phyloP scores from a whole-genome alignment of 257 asterid genomes.

The Galeopsis tetrahit region DNA sequence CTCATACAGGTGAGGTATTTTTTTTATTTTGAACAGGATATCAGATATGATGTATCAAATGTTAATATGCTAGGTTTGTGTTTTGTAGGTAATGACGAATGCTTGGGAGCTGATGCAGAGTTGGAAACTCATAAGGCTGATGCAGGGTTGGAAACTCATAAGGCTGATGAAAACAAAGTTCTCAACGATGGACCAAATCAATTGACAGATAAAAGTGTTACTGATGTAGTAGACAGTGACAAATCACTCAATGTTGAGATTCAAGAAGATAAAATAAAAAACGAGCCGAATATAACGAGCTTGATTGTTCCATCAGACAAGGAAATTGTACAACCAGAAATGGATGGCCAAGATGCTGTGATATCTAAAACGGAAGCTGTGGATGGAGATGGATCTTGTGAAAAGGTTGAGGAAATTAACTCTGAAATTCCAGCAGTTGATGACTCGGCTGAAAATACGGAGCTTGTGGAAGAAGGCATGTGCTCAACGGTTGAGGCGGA shows the following conservation, averaged over 20 bases:
- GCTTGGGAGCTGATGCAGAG: slow-evolving; percentile 32
- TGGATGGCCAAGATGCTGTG: slow-evolving; percentile 33
- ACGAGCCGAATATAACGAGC: slow-evolving; percentile 27
- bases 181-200: slow-evolving; percentile 31
- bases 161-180: slow-evolving; percentile 28
- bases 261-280: slow-evolving; percentile 32
- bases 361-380: slow-evolving; percentile 35
- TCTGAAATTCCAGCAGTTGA: slow-evolving; percentile 35
- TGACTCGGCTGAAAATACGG: slow-evolving; percentile 29
- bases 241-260: slow-evolving; percentile 25
- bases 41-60: slow-evolving; percentile 36
- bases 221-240: slow-evolving; percentile 31
- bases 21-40: slow-evolving; percentile 49
- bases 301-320: slow-evolving; percentile 31
- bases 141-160: slow-evolving; percentile 34
- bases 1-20: slow-evolving; percentile 44
- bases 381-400: slow-evolving; percentile 42
- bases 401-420: slow-evolving; percentile 33
- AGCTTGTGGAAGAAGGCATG: slow-evolving; percentile 27
- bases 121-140: slow-evolving; percentile 33
- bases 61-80: slow-evolving; percentile 36
- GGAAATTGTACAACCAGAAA: slow-evolving; percentile 35
- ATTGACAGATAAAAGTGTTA: slow-evolving; percentile 35
- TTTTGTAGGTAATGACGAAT: slow-evolving; percentile 36
- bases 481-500: slow-evolving; percentile 36